phyloP scores from a whole-genome alignment of 495 filamentous ascomycete genomes.

The Penicillium longicatenatum region DNA sequence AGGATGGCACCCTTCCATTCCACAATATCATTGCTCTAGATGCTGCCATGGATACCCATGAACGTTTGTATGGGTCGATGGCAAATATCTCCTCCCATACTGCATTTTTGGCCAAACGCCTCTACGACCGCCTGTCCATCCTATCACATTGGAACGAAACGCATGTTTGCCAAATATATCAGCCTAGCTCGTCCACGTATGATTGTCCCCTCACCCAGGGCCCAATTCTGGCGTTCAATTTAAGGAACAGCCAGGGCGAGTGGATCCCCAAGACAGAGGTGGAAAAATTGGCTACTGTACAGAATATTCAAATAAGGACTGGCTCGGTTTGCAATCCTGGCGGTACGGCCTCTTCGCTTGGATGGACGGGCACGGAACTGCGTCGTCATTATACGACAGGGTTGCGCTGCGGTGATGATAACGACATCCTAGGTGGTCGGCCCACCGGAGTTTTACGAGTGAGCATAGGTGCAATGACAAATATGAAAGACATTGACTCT shows the following conservation, averaged over 20 bases:
- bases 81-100: slow-evolving; percentile 73
- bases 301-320: slow-evolving; percentile 78
- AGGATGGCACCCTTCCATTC: slow-evolving; percentile 88
- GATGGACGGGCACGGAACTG: slow-evolving; percentile 76
- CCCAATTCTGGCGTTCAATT: slow-evolving; percentile 82
- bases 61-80: slow-evolving; percentile 71
- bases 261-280: slow-evolving; percentile 84
- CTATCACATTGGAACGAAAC: slow-evolving; percentile 69
- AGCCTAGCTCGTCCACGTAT: slow-evolving; percentile 41
- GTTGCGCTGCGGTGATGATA: slow-evolving; percentile 74
- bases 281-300: slow-evolving; percentile 77
- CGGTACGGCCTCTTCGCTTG: slow-evolving; percentile 69
- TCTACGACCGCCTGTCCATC: slow-evolving; percentile 58
- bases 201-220: slow-evolving; percentile 59
- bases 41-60: slow-evolving; percentile 69
- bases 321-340: slow-evolving; percentile 93
- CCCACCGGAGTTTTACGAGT: slow-evolving; percentile 85
- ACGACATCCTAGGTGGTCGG: slow-evolving; percentile 78
- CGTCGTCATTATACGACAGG: slow-evolving; percentile 78
- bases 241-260: slow-evolving; percentile 62
- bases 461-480: slow-evolving; percentile 89
- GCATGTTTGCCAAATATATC: slow-evolving; percentile 68
- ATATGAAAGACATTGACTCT: slow-evolving; percentile 66
- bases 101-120: slow-evolving; percentile 57
- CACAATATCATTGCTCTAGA: slow-evolving; percentile 85